Evolutionary conservation across 805 yeast genomes (phyloP).

Genomic region (Cyberlindnera maritima): DNA sequence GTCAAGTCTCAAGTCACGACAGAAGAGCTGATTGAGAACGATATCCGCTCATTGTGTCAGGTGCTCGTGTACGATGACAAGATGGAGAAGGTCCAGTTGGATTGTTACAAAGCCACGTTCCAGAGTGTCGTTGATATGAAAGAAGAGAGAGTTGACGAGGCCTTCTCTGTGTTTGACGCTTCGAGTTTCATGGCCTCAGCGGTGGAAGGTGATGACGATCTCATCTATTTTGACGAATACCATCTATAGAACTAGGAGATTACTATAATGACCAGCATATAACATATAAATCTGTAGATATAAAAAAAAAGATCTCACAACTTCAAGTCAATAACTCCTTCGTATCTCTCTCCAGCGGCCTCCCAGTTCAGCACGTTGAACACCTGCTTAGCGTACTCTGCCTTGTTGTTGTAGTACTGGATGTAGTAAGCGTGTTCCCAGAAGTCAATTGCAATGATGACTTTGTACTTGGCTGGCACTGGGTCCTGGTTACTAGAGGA

Average conservation of each 20-base stretch:
- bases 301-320: slow-evolving; percentile 4
- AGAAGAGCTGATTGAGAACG: slow-evolving; percentile 71
- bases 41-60: slow-evolving; percentile 81
- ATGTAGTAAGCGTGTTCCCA: slow-evolving; percentile 56
- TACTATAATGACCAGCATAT: background rate
- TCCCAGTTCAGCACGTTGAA: slow-evolving; percentile 52
- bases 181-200: slow-evolving; percentile 38
- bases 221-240: slow-evolving; percentile 49
- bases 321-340: slow-evolving; percentile 16
- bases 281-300: no score
- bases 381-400: slow-evolving; percentile 47
- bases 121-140: slow-evolving; percentile 72
- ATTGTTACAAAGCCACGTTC: slow-evolving; percentile 79
- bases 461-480: slow-evolving; percentile 37
- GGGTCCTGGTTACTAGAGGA: slow-evolving; percentile 49
- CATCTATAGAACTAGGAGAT: slow-evolving; percentile 23
- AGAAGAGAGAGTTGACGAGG: slow-evolving; percentile 28
- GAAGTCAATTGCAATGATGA: slow-evolving; percentile 50
- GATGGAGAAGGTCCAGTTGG: slow-evolving; percentile 60
- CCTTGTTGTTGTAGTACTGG: slow-evolving; percentile 50
- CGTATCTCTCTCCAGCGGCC: slow-evolving; percentile 45
- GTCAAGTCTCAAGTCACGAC: slow-evolving; percentile 69
- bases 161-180: slow-evolving; percentile 41
- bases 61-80: slow-evolving; percentile 86
- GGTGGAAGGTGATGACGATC: slow-evolving; percentile 32